phyloP scores from a whole-genome alignment of 441 rosid species.

The Adansonia grandidieri region DNA sequence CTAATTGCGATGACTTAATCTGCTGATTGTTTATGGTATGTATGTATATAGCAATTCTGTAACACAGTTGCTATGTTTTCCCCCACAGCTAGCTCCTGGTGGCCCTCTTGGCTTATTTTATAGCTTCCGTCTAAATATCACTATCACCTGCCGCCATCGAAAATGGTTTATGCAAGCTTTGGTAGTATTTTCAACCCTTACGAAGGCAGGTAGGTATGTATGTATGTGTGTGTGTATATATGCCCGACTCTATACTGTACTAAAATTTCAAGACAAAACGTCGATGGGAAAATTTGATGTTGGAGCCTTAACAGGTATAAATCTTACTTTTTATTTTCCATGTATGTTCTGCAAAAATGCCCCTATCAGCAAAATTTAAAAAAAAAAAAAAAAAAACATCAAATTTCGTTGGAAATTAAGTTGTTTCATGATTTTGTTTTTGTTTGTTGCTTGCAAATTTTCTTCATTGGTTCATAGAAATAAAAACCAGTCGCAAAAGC shows the following conservation, averaged over 20 bases:
- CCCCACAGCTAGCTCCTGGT: slow-evolving; percentile 43
- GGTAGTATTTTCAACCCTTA: background rate
- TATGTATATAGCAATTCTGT: background rate
- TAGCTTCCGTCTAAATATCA: slow-evolving; percentile 17
- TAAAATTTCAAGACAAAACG: background rate
- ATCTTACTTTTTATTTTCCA: background rate
- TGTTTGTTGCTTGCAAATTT: background rate
- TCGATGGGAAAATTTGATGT: background rate
- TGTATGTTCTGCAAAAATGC: background rate
- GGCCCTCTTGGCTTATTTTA: slow-evolving; percentile 40
- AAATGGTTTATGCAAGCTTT: background rate
- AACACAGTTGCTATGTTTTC: background rate
- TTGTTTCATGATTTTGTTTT: background rate
- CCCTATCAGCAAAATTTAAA: background rate
- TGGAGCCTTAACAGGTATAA: slow-evolving; percentile 1
- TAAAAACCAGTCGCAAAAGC: no score
- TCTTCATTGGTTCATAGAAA: background rate
- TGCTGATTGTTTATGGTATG: slow-evolving; percentile 18
- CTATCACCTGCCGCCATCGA: background rate
- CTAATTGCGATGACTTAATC: background rate
- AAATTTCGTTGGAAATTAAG: background rate
- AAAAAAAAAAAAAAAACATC: background rate
- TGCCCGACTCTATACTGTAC: background rate
- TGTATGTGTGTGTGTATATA: no score
- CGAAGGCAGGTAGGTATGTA: background rate